Evolutionary conservation across 2,329 filamentous ascomycete species (phyloP), one percentile per base, ranked within the genome.

Genomic region (Thelonectria olida): DNA sequence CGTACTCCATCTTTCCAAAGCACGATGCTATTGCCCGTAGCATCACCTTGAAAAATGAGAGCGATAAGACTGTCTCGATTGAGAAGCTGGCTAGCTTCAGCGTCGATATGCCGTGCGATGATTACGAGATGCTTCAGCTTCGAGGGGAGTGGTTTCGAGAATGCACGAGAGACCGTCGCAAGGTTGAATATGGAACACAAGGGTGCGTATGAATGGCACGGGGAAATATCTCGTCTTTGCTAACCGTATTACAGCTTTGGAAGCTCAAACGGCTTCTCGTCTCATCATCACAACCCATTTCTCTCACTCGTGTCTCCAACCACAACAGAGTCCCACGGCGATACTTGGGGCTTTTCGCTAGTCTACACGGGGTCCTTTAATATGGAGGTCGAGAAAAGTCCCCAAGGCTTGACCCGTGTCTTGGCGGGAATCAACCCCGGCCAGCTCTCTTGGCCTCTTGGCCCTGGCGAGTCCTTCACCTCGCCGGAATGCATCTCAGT

Each of bases 251-350:
- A 15, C 41, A 87, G 86, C 7, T 90, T 90, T 70, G 84, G 84
- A 15, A 89, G 87, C 65, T 83, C 80, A 0, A 82, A 81, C 3
- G 88, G 88, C 1, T 90, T 88, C 69, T 87, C 87, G 0, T 89
- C 87, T 0, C 86, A 89, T 65, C 76, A 87, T 2, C 85, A 89
- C 70, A 90, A 90, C 66, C 87, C 88, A 0, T 90, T 90, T 75
- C 79, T 90, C 20, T 81, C 85, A 0, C 74, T 90, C 2, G 79
- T 85, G 0, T 77, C 83, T 4, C 83, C 87, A 0, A 78, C 77
- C 1, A 86, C 88, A 0, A 90, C 87, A 1, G 88, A 90, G 67
- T 81, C 82, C 0, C 79, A 82, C 2, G 88, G 88, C 1, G 82
- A 89, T 36, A 87, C 85, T 7, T 90, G 86, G 81, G 88, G 87